Base-by-base conservation (phyloP, 2,329 filamentous ascomycete species). In the Cytospora piceicola region DNA sequence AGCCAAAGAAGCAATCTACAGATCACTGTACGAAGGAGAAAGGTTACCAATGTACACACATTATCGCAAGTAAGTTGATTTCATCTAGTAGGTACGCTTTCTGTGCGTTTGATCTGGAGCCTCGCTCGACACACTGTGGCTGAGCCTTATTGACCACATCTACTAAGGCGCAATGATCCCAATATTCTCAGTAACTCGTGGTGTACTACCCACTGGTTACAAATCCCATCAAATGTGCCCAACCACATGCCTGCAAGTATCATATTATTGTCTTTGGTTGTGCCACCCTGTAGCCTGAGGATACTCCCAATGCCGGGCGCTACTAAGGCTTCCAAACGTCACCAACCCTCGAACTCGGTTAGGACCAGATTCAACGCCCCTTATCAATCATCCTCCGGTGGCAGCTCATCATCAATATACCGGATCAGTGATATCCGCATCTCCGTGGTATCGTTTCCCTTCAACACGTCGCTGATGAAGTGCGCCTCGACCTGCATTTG, bases 401-500 rank as follows among this genome's bases (percentile, higher is more conserved):
- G 95, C 81, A 99, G 88, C 79, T 99, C 95, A 75, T 99, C 95
- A 75, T 99, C 95, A 72, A 99, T 96, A 76, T 96, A 97, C 72
- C 94, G 87, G 73, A 98, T 87, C 72, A 99, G 80, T 32, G 92
- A 92, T 74, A 99, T 90, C 73, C 94, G 86, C 92, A 99, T 97
- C 82, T 99, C 95, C 0, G 95, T 99, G 22, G 92, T 94, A 76
- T 99, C 95, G 74, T 97, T 94, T 3, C 95, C 95, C 64, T 93
- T 88, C 67, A 99, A 82, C 36, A 97, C 86, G 77, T 99, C 95
- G 76, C 92, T 97, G 73, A 96, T 91, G 76, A 98, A 99, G 75
- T 96, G 94, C 56, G 93, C 93, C 76, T 99, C 94, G 4, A 98
- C 93, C 78, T 98, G 95, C 93, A 98, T 97, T 85, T 98, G 94